Evolutionary conservation across 2,329 filamentous ascomycete genomes (phyloP).

Genomic region (Sarocladium strictum): DNA sequence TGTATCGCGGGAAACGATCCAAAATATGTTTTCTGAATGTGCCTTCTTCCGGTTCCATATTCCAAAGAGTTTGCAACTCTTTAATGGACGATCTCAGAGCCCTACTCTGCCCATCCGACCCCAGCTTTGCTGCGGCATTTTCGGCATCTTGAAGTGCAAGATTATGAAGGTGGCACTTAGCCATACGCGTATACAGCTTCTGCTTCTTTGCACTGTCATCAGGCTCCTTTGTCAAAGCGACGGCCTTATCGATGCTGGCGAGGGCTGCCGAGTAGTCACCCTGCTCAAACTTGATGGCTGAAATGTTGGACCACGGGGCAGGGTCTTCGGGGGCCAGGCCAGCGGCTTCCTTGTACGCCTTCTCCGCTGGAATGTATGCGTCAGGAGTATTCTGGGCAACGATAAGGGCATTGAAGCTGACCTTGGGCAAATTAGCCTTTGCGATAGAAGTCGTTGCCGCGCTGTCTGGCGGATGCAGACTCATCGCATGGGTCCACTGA

Average conservation of each 20-base stretch:
- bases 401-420: background rate
- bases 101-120: background rate
- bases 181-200: background rate
- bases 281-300: background rate
- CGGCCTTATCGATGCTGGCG: background rate
- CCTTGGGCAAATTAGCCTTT: background rate
- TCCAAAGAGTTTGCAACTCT: background rate
- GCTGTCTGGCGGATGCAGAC: background rate
- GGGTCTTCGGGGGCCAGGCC: background rate
- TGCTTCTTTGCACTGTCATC: background rate
- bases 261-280: background rate
- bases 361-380: background rate
- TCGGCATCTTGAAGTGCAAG: background rate
- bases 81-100: background rate
- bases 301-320: background rate
- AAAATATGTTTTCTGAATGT: background rate
- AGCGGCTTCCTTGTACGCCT: background rate
- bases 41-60: background rate
- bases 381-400: background rate
- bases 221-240: background rate
- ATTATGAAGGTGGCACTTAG: background rate
- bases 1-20: background rate
- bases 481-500: too few relatives aligned
- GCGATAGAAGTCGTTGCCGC: background rate
- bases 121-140: background rate